Evolutionary conservation across 176 grass and related monocot genomes (phyloP).

Genomic region (Tillandsia fasciculata): DNA sequence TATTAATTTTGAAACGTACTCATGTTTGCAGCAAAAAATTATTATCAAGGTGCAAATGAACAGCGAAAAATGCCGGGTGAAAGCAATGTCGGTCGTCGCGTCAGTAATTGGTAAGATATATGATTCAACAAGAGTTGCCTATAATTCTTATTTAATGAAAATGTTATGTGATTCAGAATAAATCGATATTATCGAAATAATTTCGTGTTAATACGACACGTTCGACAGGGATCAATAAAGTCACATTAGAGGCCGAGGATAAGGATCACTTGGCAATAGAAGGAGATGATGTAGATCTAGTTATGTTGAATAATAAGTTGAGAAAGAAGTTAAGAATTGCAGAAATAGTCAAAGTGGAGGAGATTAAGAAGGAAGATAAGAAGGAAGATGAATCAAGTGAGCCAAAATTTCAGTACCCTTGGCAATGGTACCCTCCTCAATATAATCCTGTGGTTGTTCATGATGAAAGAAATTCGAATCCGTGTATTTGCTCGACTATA

Average conservation of each 20-base stretch:
- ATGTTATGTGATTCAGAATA: not conserved
- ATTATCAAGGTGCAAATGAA: slow-evolving; percentile 39
- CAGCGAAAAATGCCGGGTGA: slow-evolving; percentile 26
- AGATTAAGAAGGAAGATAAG: not conserved
- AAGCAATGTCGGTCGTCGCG: slow-evolving; percentile 32
- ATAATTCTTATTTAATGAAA: not conserved
- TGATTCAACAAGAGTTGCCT: not conserved
- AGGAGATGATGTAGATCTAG: slow-evolving; percentile 42
- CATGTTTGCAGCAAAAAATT: slow-evolving; percentile 48
- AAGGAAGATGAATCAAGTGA: slow-evolving; percentile 2
- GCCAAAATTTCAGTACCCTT: too few relatives aligned
- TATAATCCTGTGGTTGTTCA: too few relatives aligned
- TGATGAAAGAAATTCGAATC: too few relatives aligned
- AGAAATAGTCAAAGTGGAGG: slow-evolving; percentile 44
- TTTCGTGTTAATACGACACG: not conserved
- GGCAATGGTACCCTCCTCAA: too few relatives aligned
- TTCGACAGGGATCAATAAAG: slow-evolving; percentile 22
- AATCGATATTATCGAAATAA: not conserved
- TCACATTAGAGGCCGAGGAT: slow-evolving; percentile 35
- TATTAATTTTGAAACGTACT: too few relatives aligned
- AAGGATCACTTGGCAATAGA: slow-evolving; percentile 46
- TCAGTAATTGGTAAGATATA: slow-evolving; percentile 23
- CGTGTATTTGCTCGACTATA: too few relatives aligned
- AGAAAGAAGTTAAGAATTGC: slow-evolving; percentile 47
- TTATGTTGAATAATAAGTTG: slow-evolving; percentile 27